Evolutionary conservation across 1,284 basidiomycete genomes (phyloP).

Genomic region (Cerrena zonata): DNA sequence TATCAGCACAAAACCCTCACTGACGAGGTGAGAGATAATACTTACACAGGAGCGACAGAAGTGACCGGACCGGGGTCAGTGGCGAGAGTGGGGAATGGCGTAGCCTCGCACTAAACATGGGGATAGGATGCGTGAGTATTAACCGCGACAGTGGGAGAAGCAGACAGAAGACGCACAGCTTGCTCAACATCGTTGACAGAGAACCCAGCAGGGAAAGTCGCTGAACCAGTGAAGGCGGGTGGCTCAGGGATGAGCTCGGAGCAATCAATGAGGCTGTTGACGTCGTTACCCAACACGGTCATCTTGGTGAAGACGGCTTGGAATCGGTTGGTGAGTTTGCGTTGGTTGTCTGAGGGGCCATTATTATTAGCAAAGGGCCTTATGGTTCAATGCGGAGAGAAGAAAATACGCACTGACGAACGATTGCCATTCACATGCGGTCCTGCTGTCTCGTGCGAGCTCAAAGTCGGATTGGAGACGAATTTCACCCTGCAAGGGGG

Average conservation of each 20-base stretch:
- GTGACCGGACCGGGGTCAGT: constrained; percentile 16
- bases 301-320: constrained; percentile 23
- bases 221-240: background rate
- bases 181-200: constrained; percentile 4
- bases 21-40: too few species aligned
- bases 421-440: constrained; percentile 32
- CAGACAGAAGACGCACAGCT: constrained; percentile 1
- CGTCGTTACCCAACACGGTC: constrained; percentile 23
- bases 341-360: constrained; percentile 13
- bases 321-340: constrained; percentile 14
- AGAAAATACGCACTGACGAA: constrained; percentile 24
- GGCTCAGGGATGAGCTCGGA: constrained; percentile 25
- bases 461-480: constrained; percentile 37
- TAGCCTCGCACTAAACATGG: constrained; percentile 7
- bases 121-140: background rate
- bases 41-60: constrained; percentile 12
- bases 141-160: too few species aligned
- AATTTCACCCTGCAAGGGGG: constrained; percentile 34
- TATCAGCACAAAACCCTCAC: too few species aligned
- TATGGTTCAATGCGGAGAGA: background rate
- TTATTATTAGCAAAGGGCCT: background rate
- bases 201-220: constrained; percentile 6
- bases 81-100: constrained; percentile 16
- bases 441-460: constrained; percentile 25
- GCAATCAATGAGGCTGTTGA: constrained; percentile 19